Evolutionary conservation across 2,329 filamentous ascomycete species (phyloP), one percentile per base, ranked within the genome.

Genomic region (Neobulgaria alba): DNA sequence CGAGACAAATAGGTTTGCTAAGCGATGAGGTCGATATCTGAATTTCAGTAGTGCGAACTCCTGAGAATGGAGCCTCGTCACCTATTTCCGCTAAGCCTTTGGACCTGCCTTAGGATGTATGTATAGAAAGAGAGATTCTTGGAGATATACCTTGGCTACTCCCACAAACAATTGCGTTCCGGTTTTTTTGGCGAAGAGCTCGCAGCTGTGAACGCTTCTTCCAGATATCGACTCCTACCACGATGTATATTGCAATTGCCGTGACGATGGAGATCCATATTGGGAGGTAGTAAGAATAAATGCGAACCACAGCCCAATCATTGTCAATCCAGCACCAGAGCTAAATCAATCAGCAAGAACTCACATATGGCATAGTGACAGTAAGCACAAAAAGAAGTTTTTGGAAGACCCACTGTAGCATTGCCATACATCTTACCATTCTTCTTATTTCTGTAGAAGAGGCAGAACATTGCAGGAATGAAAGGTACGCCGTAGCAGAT

Each of bases 291-390:
- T 88, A 89, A 17, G 77, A 73, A 4, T 77, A 75, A 43, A 92
- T 79, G 21, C 85, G 79, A 59, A 85, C 74, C 43, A 79, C 71
- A 37, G 85, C 80, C 72, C 79, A 87, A 3, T 74, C 62, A 5
- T 66, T 59, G 4, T 72, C 67, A 14, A 92, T 71, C 85, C 85
- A 92, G 59, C 85, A 92, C 86, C 85, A 92, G 23, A 92, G 63
- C 56, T 57, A 14, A 1, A 71, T 74, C 19, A 82, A 82, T n/a
- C n/a, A n/a, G n/a, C n/a, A n/a, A n/a, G n/a, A n/a, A n/a, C n/a
- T n/a, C n/a, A n/a, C n/a, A n/a, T n/a, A n/a, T n/a, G n/a, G n/a
- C n/a, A n/a, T n/a, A n/a, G 47, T 80, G 68, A 3, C 83, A 39
- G 36, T 10, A 29, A n/a, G 12, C 12, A 23, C 10, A 29, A 29